Conservation (phyloP, 768 basidiomycete species). For the Lactarius indigo region DNA sequence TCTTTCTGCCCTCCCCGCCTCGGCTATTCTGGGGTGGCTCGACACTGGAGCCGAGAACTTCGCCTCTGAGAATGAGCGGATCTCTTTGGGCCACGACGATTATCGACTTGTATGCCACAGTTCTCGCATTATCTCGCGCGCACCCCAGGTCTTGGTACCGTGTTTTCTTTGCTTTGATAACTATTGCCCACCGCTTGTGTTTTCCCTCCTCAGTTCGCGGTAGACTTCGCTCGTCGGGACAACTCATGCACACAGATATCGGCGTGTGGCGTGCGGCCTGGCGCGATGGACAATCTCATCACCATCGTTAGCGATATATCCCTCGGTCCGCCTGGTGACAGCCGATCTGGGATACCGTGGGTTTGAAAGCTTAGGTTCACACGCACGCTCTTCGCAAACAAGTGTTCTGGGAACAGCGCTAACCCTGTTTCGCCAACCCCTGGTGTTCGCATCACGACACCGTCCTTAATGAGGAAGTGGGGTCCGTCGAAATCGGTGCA, state of each 20-base stretch:
- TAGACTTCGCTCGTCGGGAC: not conserved
- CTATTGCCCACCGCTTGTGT: not conserved
- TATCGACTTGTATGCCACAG: not conserved
- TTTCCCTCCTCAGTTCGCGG: not conserved
- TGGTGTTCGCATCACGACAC: constrained; percentile 24
- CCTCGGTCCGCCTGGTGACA: not conserved
- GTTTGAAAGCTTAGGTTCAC: not conserved
- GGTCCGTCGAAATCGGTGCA: constrained; percentile 15
- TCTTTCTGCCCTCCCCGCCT: not conserved
- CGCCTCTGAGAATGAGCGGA: too few relatives aligned
- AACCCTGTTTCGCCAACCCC: constrained; percentile 26
- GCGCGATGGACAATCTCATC: not conserved
- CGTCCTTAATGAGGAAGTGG: not conserved
- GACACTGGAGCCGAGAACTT: not conserved
- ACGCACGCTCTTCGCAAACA: constrained; percentile 17
- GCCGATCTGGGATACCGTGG: not conserved
- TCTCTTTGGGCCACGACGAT: too few relatives aligned
- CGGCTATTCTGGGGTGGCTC: not conserved
- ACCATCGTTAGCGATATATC: not conserved
- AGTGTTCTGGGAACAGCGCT: constrained; percentile 23
- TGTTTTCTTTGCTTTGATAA: not conserved
- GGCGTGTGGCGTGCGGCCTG: constrained; percentile 6
- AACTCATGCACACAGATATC: constrained; percentile 2
- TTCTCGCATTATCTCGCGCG: not conserved
- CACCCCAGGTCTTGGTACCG: not conserved